Evolutionary conservation across 768 basidiomycete species (phyloP).

Genomic region (Pleurotus tuoliensis): DNA sequence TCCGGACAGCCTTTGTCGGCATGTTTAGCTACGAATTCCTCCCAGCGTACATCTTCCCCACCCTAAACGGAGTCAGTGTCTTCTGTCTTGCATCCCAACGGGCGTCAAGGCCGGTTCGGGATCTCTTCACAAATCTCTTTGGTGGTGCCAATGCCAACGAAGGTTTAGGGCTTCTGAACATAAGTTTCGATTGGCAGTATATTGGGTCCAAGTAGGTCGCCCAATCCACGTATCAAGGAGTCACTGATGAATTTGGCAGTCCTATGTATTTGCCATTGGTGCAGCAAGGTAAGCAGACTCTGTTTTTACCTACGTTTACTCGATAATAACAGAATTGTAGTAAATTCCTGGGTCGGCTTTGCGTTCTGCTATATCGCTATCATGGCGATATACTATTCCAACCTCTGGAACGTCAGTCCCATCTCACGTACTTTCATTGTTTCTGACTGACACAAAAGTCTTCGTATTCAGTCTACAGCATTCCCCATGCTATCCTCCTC

Average conservation of each 20-base stretch:
- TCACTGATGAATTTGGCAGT: neutral
- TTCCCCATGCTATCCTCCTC: slow-evolving; percentile 62
- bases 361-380: slow-evolving; percentile 49
- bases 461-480: slow-evolving; percentile 34
- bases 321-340: slow-evolving; percentile 13
- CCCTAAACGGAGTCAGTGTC: slow-evolving; percentile 56
- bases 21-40: slow-evolving; percentile 54
- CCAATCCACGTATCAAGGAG: too few relatives aligned
- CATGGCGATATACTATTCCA: slow-evolving; percentile 56
- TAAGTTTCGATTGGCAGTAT: slow-evolving; percentile 69
- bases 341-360: slow-evolving; percentile 56
- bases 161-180: slow-evolving; percentile 55
- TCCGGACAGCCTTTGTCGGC: slow-evolving; percentile 45
- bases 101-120: slow-evolving; percentile 34
- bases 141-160: slow-evolving; percentile 68
- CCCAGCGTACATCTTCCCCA: slow-evolving; percentile 58
- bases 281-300: slow-evolving; percentile 42
- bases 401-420: slow-evolving; percentile 51
- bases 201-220: slow-evolving; percentile 39
- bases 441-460: neutral
- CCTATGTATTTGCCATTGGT: slow-evolving; percentile 35
- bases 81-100: slow-evolving; percentile 58
- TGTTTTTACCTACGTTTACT: neutral
- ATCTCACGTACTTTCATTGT: neutral
- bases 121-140: slow-evolving; percentile 59